These are phyloP conservation scores for Penicillium sp. DNA, from an alignment of 2,329 filamentous ascomycete genomes.

Conservation along the genomic window DNA sequence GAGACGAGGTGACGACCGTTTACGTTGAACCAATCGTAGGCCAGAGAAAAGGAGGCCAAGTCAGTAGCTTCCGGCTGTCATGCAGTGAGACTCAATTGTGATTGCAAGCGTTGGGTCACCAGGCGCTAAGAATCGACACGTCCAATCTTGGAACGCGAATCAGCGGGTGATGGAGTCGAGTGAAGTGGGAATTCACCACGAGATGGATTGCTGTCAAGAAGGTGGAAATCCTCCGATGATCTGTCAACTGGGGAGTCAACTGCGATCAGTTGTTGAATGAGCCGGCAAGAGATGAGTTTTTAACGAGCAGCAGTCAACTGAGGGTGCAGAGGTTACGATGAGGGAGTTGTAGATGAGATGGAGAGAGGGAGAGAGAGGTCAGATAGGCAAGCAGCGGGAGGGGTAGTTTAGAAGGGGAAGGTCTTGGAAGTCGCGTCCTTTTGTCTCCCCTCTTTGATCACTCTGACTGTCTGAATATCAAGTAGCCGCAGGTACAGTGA, in stretches of 20 bases:
- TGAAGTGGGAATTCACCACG: conserved; percentile 16
- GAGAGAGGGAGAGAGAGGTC: not conserved
- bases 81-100: conserved; percentile 2
- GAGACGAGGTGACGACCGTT: conserved; percentile 22
- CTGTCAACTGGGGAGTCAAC: not conserved
- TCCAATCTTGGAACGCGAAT: conserved; percentile 23
- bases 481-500: not conserved
- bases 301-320: not conserved
- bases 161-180: conserved; percentile 14
- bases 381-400: not conserved
- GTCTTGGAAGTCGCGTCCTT: conserved; percentile 20
- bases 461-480: not conserved
- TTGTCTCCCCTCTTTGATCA: conserved; percentile 9
- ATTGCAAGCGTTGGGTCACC: conserved; percentile 33
- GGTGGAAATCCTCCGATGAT: not conserved
- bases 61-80: not conserved
- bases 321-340: not conserved
- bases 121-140: conserved; percentile 32
- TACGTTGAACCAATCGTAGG: conserved; percentile 21
- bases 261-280: not conserved
- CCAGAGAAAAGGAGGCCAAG: conserved; percentile 12
- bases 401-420: conserved; percentile 6
- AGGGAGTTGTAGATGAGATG: not conserved
- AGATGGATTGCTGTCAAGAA: conserved; percentile 7
- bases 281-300: not conserved